These are phyloP conservation scores for Aspergillus sergii DNA, from an alignment of 2,329 filamentous ascomycete species.

Conservation along the genomic window DNA sequence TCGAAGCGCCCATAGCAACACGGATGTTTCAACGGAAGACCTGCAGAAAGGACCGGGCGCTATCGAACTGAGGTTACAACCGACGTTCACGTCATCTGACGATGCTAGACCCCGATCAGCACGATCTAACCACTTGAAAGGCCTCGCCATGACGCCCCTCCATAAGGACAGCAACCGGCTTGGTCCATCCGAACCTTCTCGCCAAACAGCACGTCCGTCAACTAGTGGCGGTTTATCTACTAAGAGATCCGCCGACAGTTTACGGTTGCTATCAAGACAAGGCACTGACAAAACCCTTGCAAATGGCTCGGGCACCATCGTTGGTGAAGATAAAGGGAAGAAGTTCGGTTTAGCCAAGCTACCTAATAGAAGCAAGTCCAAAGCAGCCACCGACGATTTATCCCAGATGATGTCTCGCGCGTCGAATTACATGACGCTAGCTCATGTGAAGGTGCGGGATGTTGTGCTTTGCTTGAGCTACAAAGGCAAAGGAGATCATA, in stretches of 20 bases:
- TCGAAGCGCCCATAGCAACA: slow-evolving; percentile 43
- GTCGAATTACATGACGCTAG: slow-evolving; percentile 95
- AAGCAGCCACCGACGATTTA: slow-evolving; percentile 79
- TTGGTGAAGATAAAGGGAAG: slow-evolving; percentile 51
- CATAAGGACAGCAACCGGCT: slow-evolving; percentile 30
- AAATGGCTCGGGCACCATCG: slow-evolving; percentile 30
- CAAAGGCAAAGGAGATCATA: slow-evolving; percentile 93
- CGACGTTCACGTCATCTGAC: slow-evolving; percentile 68
- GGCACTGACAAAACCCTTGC: slow-evolving; percentile 41
- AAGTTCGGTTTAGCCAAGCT: slow-evolving; percentile 49
- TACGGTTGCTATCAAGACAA: slow-evolving; percentile 39
- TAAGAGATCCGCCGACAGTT: slow-evolving; percentile 46
- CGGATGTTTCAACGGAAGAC: slow-evolving; percentile 46
- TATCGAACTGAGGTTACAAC: slow-evolving; percentile 78
- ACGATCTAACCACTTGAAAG: slow-evolving; percentile 33
- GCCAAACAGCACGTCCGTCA: slow-evolving; percentile 27
- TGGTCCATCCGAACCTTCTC: slow-evolving; percentile 19
- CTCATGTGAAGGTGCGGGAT: slow-evolving; percentile 91
- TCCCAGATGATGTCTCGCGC: slow-evolving; percentile 96
- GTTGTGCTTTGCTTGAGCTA: slow-evolving; percentile 95
- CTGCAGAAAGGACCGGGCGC: slow-evolving; percentile 67
- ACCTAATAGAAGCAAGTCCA: slow-evolving; percentile 55
- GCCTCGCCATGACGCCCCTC: slow-evolving; percentile 39
- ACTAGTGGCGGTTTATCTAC: slow-evolving; percentile 37
- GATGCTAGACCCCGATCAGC: slow-evolving; percentile 33